Evolutionary conservation across 768 basidiomycete species (phyloP).

Genomic region (Tricholoma flavovirens): DNA sequence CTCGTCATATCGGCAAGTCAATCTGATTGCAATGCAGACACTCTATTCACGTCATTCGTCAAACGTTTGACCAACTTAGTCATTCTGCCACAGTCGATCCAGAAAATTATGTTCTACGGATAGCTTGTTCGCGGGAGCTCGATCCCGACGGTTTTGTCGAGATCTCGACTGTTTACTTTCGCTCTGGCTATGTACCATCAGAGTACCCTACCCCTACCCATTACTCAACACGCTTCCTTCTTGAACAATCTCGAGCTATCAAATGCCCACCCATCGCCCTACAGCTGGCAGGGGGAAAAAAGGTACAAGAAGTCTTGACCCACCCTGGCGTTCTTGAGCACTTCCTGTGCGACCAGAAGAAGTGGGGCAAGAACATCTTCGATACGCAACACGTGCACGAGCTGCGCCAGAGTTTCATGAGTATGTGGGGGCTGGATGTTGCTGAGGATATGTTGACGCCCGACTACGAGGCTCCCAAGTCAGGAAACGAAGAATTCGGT

Average conservation of each 20-base stretch:
- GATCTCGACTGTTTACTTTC: slow-evolving; percentile 87
- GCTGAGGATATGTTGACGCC: slow-evolving; percentile 29
- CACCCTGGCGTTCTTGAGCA: slow-evolving; percentile 66
- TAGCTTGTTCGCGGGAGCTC: slow-evolving; percentile 32
- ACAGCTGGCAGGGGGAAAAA: slow-evolving; percentile 95
- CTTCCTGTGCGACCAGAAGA: slow-evolving; percentile 48
- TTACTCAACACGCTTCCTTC: slow-evolving; percentile 67
- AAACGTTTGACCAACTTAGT: slow-evolving; percentile 68
- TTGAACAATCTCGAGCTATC: slow-evolving; percentile 82
- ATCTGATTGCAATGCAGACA: slow-evolving; percentile 40
- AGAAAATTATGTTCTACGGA: slow-evolving; percentile 34
- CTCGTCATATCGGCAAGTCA: neutral
- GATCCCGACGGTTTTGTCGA: slow-evolving; percentile 40
- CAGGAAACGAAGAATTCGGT: slow-evolving; percentile 32
- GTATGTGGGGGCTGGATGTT: slow-evolving; percentile 79
- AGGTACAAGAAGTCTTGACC: slow-evolving; percentile 85
- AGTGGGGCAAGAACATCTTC: slow-evolving; percentile 29
- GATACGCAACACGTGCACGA: slow-evolving; percentile 37
- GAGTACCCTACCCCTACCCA: slow-evolving; percentile 66
- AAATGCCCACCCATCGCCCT: slow-evolving; percentile 90
- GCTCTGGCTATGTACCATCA: slow-evolving; percentile 79
- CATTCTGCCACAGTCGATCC: slow-evolving; percentile 51
- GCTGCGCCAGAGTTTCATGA: slow-evolving; percentile 77
- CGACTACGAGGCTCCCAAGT: slow-evolving; percentile 20
- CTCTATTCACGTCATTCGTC: slow-evolving; percentile 66